Evolutionary conservation across 768 basidiomycete species (phyloP), one percentile per base, ranked within the genome.

Genomic region (Boletus tylopilopsis): DNA sequence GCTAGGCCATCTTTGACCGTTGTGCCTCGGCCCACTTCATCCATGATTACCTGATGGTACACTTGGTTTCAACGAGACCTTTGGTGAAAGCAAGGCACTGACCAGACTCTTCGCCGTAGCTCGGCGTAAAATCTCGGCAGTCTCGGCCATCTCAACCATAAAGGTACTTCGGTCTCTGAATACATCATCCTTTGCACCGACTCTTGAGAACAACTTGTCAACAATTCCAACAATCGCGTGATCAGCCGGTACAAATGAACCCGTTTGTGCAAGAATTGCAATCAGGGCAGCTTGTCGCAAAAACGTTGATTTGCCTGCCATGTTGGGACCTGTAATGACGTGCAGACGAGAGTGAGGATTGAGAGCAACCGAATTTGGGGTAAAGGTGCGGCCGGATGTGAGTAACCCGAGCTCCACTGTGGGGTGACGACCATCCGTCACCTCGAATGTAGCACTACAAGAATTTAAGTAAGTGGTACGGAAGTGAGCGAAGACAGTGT

Each of bases 81-180:
- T 42, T 12, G 23, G 19, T 16, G 29, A 40, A 44, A 42, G 42
- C 27, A 52, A 0, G 32, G 22, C 12, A 70, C 83, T 54, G 59
- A 92, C 94, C 47, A 99, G 74, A 53, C 94, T 96, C 48, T 74
- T 79, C 2, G 80, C 69, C 8, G 94, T 96, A 3, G 96, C 94
- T 19, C 84, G 80, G 21, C 78, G 76, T 18, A 99, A 76, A 50
- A 99, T 97, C 39, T 93, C 86, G 1, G 92, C 87, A 1, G 94
- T 92, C 70, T 97, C 95, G 27, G 90, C 74, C 90, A 94, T 94
- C 70, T 94, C 92, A n/a, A 94, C 87, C 92, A 97, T 96, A 67
- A 97, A 99, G 0, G 95, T 98, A 60, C 91, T 94, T 50, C 91
- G 73, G 64, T 96, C 94, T 46, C 89, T 80, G 68, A 91, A 96